Percentiles rank a stretch among this genome's conserved stretches.
These are phyloP conservation scores for Spinacia oleracea DNA, from an alignment of 179 eudicot species.

Conservation along the genomic window DNA sequence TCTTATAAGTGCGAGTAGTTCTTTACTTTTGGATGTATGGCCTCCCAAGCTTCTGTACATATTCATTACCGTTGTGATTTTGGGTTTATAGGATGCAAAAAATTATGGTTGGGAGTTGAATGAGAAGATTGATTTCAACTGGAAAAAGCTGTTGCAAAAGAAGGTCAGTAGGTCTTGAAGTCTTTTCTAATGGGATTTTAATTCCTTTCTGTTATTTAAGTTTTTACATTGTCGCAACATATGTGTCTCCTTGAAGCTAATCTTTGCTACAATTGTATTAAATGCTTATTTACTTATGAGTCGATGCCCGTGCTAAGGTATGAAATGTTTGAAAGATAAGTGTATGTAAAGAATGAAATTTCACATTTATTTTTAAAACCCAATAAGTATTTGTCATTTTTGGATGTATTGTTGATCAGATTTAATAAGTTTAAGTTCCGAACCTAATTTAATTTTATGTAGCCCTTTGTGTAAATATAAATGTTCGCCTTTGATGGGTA, in stretches of 20 bases:
- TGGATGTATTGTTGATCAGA: no score
- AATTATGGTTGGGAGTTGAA: slow-evolving; percentile 89
- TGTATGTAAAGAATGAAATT: not conserved
- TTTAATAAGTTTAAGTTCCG: no score
- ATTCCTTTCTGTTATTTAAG: not conserved
- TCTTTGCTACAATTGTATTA: not conserved
- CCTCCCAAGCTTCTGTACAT: not conserved
- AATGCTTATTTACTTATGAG: not conserved
- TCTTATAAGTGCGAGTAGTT: not conserved
- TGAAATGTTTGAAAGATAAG: not conserved
- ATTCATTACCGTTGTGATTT: slow-evolving; percentile 16
- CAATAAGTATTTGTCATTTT: not conserved
- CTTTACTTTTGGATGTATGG: not conserved
- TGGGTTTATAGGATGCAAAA: slow-evolving; percentile 72
- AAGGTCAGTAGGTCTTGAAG: slow-evolving; percentile 53
- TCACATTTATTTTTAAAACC: not conserved
- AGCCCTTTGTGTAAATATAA: no score
- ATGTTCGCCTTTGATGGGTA: not conserved
- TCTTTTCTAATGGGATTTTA: slow-evolving; percentile 1
- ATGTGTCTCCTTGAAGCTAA: not conserved
- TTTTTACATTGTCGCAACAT: not conserved
- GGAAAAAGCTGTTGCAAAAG: slow-evolving; percentile 93
- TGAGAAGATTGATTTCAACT: slow-evolving; percentile 78
- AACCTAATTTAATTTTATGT: no score
- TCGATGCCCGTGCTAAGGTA: not conserved